Conservation (phyloP, 106 monocot genomes). For the Platanthera guangdongensis region DNA sequence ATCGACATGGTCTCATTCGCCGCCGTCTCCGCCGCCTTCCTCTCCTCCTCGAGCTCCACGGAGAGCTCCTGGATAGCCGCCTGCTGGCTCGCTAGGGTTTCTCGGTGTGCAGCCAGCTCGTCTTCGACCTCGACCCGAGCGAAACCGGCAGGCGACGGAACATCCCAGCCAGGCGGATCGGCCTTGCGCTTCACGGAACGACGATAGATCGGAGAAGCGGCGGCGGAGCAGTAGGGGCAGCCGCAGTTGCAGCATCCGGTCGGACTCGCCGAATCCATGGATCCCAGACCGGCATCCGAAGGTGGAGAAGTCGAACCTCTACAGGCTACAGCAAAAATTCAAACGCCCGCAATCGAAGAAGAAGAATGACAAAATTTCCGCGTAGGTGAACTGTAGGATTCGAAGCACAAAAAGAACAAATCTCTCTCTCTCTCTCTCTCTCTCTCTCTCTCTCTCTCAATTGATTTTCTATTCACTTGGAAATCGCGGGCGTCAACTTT, state of each 20-base stretch:
- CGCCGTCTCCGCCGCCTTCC: conserved; percentile 27
- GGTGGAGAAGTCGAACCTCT: not conserved
- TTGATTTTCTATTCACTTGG: not conserved
- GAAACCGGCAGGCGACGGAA: not conserved
- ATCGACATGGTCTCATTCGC: conserved; percentile 42
- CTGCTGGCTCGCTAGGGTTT: conserved; percentile 22
- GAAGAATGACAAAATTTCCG: not conserved
- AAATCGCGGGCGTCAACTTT: not conserved
- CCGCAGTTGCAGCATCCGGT: conserved; percentile 8
- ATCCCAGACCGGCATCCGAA: conserved; percentile 5
- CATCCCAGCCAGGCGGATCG: not conserved
- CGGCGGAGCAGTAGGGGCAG: not conserved
- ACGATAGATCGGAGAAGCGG: not conserved
- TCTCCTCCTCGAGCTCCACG: conserved; percentile 40
- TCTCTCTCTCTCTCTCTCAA: not conserved
- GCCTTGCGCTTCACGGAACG: conserved; percentile 17
- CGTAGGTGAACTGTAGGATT: not conserved
- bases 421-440: not conserved
- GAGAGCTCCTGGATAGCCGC: conserved; percentile 27
- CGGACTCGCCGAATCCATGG: conserved; percentile 4
- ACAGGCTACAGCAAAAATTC: not conserved
- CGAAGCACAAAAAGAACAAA: not conserved
- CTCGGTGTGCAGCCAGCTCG: conserved; percentile 22
- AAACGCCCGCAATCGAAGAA: not conserved
- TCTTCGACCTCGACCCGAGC: conserved; percentile 17